Evolutionary conservation across 139 green algal genomes (phyloP), one percentile per base, ranked within the genome.

Genomic region (Micractinium sp.): DNA sequence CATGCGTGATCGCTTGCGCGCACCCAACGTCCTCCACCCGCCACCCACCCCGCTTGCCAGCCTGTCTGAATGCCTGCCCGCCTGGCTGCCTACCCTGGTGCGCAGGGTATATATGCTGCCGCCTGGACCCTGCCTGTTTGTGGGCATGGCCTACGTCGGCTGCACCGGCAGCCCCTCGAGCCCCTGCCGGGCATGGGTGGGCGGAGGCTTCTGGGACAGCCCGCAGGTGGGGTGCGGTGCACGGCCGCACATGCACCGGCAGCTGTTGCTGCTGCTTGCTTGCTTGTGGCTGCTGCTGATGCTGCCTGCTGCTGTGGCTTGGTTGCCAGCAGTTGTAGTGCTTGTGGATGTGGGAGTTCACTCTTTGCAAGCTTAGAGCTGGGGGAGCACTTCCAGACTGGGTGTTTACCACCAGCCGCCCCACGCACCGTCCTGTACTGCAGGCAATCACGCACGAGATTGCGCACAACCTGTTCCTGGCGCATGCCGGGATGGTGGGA

Each of bases 81-180:
- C 74, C 16, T 19, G 5, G 35, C 14, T 53, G 12, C 23, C 79
- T 14, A 22, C 19, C 53, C 35, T 53, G 47, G 47, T n/a, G 19
- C n/a, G 56, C 81, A 86, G 81, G 60, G 81, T 86, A 33, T 86
- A 86, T 56, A 60, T 86, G 56, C n/a, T 86, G 39, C 81, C 81
- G 31, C 81, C 56, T 60, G 67, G 81, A 16, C 19, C n/a, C 29
- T 86, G 81, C 81, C 20, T 23, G n/a, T 86, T 74, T 29, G 31
- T 86, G 81, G 81, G 81, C 25, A 33, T 86, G 16, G 81, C 23
- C 53, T 86, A 76, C 35, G n/a, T 86, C 5, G 81, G 81, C 56
- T 86, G 81, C 81, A 60, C 74, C 31, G 81, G 56, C 81, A n/a
- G 23, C 81, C 53, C n/a, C 56, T 56, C 2, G 19, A 27, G 63